These are phyloP conservation scores for Vachellia collinsii DNA, from an alignment of 306 rosid genomes.

Conservation along the genomic window DNA sequence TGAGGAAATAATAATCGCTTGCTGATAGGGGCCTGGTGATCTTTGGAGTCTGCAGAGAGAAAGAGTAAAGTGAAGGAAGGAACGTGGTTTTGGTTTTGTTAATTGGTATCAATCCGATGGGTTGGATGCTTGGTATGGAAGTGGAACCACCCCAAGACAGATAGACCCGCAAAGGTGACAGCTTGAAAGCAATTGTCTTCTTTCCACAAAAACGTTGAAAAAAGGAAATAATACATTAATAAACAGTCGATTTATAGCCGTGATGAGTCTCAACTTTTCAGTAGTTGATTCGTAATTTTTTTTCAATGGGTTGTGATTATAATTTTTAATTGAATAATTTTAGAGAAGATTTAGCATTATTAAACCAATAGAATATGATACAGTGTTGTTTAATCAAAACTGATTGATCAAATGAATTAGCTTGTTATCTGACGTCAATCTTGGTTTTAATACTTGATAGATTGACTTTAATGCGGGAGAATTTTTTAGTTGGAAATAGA, in stretches of 20 bases:
- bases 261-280: background rate
- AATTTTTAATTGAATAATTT: background rate
- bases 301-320: background rate
- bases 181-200: constrained; percentile 18
- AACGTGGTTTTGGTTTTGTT: constrained; percentile 16
- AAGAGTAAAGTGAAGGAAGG: no score
- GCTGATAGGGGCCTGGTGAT: constrained; percentile 56
- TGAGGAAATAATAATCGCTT: background rate
- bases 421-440: background rate
- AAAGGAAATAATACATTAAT: background rate
- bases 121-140: background rate
- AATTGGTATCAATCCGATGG: background rate
- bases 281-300: background rate
- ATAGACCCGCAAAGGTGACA: constrained; percentile 23
- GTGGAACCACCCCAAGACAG: constrained; percentile 22
- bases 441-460: background rate
- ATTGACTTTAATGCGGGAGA: no score
- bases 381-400: background rate
- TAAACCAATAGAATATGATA: background rate
- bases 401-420: background rate
- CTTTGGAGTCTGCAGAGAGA: constrained; percentile 33
- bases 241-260: background rate
- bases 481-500: background rate
- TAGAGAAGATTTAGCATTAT: background rate
- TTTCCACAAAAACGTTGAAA: background rate